Conservation (phyloP, 1,139 yeast genomes). For the Hemisphaericaspora subhashii region DNA sequence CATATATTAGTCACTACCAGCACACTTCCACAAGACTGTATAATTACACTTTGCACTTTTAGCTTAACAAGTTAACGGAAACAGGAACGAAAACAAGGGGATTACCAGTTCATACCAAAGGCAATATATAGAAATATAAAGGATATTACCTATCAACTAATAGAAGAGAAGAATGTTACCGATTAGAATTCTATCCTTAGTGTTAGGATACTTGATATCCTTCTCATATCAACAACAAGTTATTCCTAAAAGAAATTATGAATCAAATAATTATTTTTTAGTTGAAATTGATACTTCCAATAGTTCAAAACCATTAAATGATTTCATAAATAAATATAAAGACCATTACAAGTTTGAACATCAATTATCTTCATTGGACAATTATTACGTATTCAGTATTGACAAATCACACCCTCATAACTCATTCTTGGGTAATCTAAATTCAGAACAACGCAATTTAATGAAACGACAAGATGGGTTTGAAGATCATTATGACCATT, state of each 20-base stretch:
- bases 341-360: slow-evolving; percentile 51
- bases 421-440: slow-evolving; percentile 36
- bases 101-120: too few relatives aligned
- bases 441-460: slow-evolving; percentile 28
- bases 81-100: too few relatives aligned
- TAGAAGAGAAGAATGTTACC: slow-evolving; percentile 11
- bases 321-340: slow-evolving; percentile 37
- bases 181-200: slow-evolving; percentile 9
- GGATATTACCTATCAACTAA: background rate
- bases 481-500: slow-evolving; percentile 27
- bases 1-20: too few relatives aligned
- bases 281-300: slow-evolving; percentile 48
- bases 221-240: slow-evolving; percentile 7
- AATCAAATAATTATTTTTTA: slow-evolving; percentile 51
- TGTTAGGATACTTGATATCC: slow-evolving; percentile 11
- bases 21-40: too few relatives aligned
- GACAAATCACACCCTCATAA: slow-evolving; percentile 36
- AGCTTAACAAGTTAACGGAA: too few relatives aligned
- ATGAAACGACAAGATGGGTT: slow-evolving; percentile 30
- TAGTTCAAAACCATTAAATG: slow-evolving; percentile 26
- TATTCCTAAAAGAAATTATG: slow-evolving; percentile 39
- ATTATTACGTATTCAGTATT: slow-evolving; percentile 63
- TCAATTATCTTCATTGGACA: slow-evolving; percentile 54
- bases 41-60: too few relatives aligned
- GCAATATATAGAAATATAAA: too few relatives aligned